phyloP scores from a whole-genome alignment of 176 grass and related monocot genomes.

The Thalia dealbata region DNA sequence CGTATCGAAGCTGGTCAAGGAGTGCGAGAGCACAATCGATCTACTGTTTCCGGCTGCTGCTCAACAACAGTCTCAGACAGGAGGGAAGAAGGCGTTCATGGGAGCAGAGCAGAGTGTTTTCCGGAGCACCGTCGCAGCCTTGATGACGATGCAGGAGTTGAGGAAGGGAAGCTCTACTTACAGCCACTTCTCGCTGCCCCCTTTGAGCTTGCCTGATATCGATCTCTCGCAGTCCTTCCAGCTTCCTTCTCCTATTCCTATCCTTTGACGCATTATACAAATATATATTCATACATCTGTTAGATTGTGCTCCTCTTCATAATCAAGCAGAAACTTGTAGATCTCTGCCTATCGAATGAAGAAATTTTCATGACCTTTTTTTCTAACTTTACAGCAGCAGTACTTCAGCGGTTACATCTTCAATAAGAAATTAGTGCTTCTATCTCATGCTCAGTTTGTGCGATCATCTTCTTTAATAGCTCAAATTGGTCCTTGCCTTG shows the following conservation, averaged over 20 bases:
- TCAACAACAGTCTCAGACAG: neutral
- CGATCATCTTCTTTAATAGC: no score
- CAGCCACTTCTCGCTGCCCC: conserved; percentile 57
- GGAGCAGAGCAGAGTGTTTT: conserved; percentile 37
- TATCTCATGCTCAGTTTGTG: neutral
- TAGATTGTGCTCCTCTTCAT: no score
- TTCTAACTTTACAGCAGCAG: neutral
- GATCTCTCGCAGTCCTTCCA: conserved; percentile 28
- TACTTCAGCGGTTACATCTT: neutral
- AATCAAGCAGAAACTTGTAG: no score
- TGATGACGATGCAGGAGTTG: conserved; percentile 54
- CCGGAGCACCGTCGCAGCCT: conserved; percentile 46
- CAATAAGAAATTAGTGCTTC: neutral
- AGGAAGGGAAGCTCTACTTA: conserved; percentile 59
- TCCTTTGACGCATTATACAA: conserved; percentile 13
- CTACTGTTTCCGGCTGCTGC: conserved; percentile 23
- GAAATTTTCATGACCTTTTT: no score
- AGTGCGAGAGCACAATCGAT: conserved; percentile 60
- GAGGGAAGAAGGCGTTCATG: neutral
- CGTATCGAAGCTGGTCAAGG: conserved; percentile 49
- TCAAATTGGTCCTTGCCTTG: no score
- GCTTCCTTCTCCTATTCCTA: conserved; percentile 31
- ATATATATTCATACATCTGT: neutral
- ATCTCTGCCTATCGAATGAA: no score
- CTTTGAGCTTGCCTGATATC: conserved; percentile 25